phyloP scores from a whole-genome alignment of 2,329 filamentous ascomycete species.

The Paraconiothyrium brasiliense region DNA sequence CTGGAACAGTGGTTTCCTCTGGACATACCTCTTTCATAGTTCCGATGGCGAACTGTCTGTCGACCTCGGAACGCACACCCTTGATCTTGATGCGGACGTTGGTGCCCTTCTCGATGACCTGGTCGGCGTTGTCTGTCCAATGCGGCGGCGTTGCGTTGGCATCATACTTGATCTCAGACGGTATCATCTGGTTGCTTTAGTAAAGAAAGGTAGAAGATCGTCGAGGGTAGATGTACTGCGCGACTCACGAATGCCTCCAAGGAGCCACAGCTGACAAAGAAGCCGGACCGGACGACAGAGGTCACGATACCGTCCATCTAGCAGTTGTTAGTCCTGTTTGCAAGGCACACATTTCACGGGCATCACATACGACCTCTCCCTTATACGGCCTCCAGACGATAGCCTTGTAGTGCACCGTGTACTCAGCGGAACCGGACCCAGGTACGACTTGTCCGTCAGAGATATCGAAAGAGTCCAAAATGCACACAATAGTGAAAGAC shows the following conservation, averaged over 20 bases:
- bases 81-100: slow-evolving; percentile 95
- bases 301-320: slow-evolving; percentile 94
- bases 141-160: slow-evolving; percentile 96
- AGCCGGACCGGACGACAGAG: slow-evolving; percentile 89
- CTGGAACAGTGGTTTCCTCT: slow-evolving; percentile 2
- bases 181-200: slow-evolving; percentile 74
- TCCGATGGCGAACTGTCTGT: slow-evolving; percentile 95
- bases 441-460: slow-evolving; percentile 92
- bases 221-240: slow-evolving; percentile 68
- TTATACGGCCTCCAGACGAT: slow-evolving; percentile 98
- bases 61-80: slow-evolving; percentile 91
- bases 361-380: slow-evolving; percentile 84
- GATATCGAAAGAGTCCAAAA: slow-evolving; percentile 96
- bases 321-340: slow-evolving; percentile 33
- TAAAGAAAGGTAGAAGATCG: slow-evolving; percentile 24
- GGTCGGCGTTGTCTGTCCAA: slow-evolving; percentile 94
- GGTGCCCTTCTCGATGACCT: slow-evolving; percentile 91
- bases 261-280: slow-evolving; percentile 86
- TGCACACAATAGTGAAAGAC: slow-evolving; percentile 96
- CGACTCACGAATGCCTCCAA: slow-evolving; percentile 81
- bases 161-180: slow-evolving; percentile 90
- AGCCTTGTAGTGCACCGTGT: slow-evolving; percentile 92
- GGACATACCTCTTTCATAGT: slow-evolving; percentile 81
- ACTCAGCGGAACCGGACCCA: slow-evolving; percentile 90
- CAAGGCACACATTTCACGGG: slow-evolving; percentile 5